phyloP scores from a whole-genome alignment of 495 filamentous ascomycete genomes.

The Neurospora sp. region DNA sequence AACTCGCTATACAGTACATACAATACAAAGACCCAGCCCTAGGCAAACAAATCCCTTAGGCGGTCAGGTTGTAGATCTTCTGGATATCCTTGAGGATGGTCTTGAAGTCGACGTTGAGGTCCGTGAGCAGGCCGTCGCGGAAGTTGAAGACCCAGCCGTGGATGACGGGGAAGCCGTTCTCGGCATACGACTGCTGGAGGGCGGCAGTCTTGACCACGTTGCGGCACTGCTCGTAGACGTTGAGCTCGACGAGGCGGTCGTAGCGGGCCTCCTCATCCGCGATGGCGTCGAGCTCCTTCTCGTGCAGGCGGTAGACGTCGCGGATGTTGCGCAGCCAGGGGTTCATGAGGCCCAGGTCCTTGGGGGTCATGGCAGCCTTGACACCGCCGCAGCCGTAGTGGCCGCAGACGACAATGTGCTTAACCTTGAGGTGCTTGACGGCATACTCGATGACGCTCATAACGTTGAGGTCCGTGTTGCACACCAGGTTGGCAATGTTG shows the following conservation, averaged over 20 bases:
- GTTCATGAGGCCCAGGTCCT: constrained; percentile 49
- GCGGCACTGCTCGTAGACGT: constrained; percentile 47
- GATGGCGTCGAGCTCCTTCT: constrained; percentile 45
- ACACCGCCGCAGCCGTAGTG: constrained; percentile 57
- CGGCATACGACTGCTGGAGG: constrained; percentile 42
- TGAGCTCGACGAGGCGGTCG: constrained; percentile 50
- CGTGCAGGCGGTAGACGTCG: constrained; percentile 48
- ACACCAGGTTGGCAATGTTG: constrained; percentile 55
- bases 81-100: constrained; percentile 35
- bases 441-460: constrained; percentile 56
- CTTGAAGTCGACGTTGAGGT: constrained; percentile 40
- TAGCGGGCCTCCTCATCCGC: constrained; percentile 33
- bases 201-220: constrained; percentile 50
- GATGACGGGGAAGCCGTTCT: constrained; percentile 43
- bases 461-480: constrained; percentile 47
- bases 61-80: constrained; percentile 46
- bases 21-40: neutral
- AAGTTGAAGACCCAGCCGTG: constrained; percentile 50
- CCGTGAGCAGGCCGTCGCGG: constrained; percentile 41
- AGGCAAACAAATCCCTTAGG: neutral
- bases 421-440: constrained; percentile 47
- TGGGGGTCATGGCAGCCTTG: constrained; percentile 48
- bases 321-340: constrained; percentile 52
- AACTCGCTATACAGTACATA: neutral
- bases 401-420: constrained; percentile 56